Conservation (phyloP, 2,329 filamentous ascomycete species). For the Epicoccum sorghinum region DNA sequence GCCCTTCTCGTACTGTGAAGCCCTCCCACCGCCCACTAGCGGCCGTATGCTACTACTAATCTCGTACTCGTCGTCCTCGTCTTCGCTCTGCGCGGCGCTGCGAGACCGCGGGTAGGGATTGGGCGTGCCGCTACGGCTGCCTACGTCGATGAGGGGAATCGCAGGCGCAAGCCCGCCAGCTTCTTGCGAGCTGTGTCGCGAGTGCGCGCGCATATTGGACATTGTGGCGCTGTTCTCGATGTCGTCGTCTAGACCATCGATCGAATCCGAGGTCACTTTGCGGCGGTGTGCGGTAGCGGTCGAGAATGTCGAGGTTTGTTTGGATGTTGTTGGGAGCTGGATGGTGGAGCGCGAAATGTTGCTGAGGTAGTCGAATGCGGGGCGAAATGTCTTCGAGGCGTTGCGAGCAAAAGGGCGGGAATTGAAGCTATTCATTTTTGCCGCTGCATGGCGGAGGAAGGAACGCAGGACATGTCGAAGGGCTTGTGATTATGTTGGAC, state of each 20-base stretch:
- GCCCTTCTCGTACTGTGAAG: slow-evolving; percentile 17
- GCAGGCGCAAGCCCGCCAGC: slow-evolving; percentile 42
- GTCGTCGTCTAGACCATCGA: slow-evolving; percentile 48
- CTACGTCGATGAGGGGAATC: slow-evolving; percentile 54
- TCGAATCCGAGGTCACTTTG: slow-evolving; percentile 41
- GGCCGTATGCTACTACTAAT: slow-evolving; percentile 46
- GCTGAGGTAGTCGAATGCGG: slow-evolving; percentile 45
- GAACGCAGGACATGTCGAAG: slow-evolving; percentile 4
- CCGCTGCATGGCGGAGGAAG: slow-evolving; percentile 16
- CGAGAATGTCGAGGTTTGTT: slow-evolving; percentile 20
- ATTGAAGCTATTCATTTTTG: slow-evolving; percentile 43
- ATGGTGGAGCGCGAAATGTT: slow-evolving; percentile 32
- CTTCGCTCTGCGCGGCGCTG: slow-evolving; percentile 53
- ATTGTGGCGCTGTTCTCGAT: slow-evolving; percentile 42
- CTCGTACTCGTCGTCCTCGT: slow-evolving; percentile 54
- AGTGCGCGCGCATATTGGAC: slow-evolving; percentile 35
- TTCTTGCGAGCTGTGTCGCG: slow-evolving; percentile 40
- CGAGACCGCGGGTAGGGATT: slow-evolving; percentile 53
- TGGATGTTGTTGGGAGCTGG: slow-evolving; percentile 22
- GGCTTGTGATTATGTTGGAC: background rate
- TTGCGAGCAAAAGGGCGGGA: slow-evolving; percentile 42
- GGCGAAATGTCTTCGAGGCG: slow-evolving; percentile 39
- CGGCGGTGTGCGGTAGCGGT: slow-evolving; percentile 33
- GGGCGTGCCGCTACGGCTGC: slow-evolving; percentile 44
- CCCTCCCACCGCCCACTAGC: slow-evolving; percentile 39